phyloP scores from a whole-genome alignment of 305 asterid genomes.

The Fraxinus greggii region DNA sequence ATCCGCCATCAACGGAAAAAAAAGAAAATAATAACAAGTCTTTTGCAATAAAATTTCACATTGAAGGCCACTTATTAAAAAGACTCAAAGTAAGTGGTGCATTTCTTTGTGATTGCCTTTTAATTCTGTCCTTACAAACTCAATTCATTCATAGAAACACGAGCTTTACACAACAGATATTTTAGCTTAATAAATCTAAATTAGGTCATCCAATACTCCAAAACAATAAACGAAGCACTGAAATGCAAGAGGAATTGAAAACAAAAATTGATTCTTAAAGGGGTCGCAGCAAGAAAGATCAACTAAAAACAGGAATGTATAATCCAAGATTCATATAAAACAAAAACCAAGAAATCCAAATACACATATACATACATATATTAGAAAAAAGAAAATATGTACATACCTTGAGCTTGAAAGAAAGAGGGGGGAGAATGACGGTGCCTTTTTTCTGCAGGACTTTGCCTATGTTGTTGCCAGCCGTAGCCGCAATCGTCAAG shows the following conservation, averaged over 20 bases:
- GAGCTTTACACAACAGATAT: neutral
- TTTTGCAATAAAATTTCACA: neutral
- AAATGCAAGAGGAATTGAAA: neutral
- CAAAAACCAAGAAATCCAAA: neutral
- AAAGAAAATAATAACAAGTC: neutral
- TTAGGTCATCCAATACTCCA: neutral
- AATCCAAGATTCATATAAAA: neutral
- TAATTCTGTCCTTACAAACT: neutral
- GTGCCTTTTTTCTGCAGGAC: slow-evolving; percentile 98
- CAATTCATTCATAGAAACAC: neutral
- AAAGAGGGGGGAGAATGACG: slow-evolving; percentile 96
- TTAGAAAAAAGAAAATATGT: neutral
- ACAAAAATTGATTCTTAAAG: neutral
- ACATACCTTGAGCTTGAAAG: slow-evolving; percentile 90
- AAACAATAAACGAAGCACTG: neutral
- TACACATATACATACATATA: neutral
- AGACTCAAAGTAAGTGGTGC: neutral
- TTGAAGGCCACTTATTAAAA: neutral
- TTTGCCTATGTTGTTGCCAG: slow-evolving; percentile 98
- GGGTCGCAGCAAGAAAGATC: neutral
- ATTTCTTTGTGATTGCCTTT: neutral
- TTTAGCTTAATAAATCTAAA: neutral
- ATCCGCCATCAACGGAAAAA: neutral
- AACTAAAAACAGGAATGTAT: neutral
- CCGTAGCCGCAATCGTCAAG: slow-evolving; percentile 87